Base-by-base conservation (phyloP, 148 eudicot species). In the Chenopodium formosanum region DNA sequence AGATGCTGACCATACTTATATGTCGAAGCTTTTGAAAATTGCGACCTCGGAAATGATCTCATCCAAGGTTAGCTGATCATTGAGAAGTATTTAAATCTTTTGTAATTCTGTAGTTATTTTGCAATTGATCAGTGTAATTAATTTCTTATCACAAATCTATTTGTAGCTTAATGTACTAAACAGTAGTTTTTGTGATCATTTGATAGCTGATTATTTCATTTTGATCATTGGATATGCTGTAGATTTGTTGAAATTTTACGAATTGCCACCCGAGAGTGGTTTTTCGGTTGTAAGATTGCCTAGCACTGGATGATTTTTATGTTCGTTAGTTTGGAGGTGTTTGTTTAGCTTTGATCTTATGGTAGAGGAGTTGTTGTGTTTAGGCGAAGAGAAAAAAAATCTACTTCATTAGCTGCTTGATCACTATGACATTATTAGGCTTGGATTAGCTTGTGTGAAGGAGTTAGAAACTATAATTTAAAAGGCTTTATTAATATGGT, bases 31-130 rank as follows among this genome's bases (percentile, higher is more conserved):
- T 20, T 94, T 97, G 46, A 96, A 96, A 84, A 91, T 94, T 68
- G 98, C 92, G 53, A 91, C 91, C 27, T 84, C 94, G 56, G 99
- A 96, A 86, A 86, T 96, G 81, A 91, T 96, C 75, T 94, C 99
- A n/a, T 91, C 98, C 29, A 96, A 92, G 99, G 99, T 96, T 78
- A 22, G 9, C 10, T 69, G 3, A 0, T 12, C 52, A 29, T 1
- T 71, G 13, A 31, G 13, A 4, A 44, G 16, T 76, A 20, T 27
- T 66, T 1, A 60, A 29, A 73, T 31, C 2, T 60, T 69, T 65
- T 72, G 31, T 53, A 53, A 20, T 37, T 63, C 32, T 60, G 19
- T 25, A 11, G 20, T 37, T 56, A 56, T 27, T 20, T 23, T 70
- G 44, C 34, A 10, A n/a, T 75, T 40, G 47, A 50, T 75, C 34